Conservation (phyloP, 768 basidiomycete genomes). For the Pulveroboletus sp. region DNA sequence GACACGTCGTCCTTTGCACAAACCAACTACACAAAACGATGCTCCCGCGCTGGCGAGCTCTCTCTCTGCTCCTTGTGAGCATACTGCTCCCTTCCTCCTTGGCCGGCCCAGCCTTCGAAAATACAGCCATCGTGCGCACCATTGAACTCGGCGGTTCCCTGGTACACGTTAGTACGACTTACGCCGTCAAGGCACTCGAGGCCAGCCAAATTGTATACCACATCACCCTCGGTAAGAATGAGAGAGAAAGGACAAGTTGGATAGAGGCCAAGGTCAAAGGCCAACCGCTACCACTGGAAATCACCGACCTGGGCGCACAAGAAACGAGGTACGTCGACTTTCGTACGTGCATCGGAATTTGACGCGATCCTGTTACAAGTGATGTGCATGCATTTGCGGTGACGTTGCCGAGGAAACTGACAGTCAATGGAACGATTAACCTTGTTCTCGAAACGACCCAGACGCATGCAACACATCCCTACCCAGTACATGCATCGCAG, state of each 20-base stretch:
- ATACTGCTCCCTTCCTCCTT: constrained; percentile 40
- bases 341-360: constrained; percentile 3
- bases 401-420: constrained; percentile 57
- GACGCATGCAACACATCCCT: constrained; percentile 74
- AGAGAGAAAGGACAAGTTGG: constrained; percentile 70
- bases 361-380: constrained; percentile 32
- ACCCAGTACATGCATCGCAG: constrained; percentile 73
- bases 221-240: constrained; percentile 60
- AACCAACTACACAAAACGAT: constrained; percentile 37
- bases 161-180: constrained; percentile 87
- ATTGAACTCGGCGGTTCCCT: constrained; percentile 88
- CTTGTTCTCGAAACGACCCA: constrained; percentile 78
- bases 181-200: constrained; percentile 72
- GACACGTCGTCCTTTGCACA: constrained; percentile 20
- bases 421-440: constrained; percentile 60
- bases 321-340: constrained; percentile 47
- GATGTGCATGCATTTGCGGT: constrained; percentile 58
- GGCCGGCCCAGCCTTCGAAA: constrained; percentile 67
- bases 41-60: constrained; percentile 43
- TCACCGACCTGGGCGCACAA: constrained; percentile 49
- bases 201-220: constrained; percentile 62
- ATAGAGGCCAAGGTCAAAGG: constrained; percentile 82
- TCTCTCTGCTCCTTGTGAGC: constrained; percentile 43
- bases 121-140: constrained; percentile 84
- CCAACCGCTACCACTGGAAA: constrained; percentile 46